Evolutionary conservation across 129 eudicot species (phyloP).

Genomic region (Tanacetum coccineum): DNA sequence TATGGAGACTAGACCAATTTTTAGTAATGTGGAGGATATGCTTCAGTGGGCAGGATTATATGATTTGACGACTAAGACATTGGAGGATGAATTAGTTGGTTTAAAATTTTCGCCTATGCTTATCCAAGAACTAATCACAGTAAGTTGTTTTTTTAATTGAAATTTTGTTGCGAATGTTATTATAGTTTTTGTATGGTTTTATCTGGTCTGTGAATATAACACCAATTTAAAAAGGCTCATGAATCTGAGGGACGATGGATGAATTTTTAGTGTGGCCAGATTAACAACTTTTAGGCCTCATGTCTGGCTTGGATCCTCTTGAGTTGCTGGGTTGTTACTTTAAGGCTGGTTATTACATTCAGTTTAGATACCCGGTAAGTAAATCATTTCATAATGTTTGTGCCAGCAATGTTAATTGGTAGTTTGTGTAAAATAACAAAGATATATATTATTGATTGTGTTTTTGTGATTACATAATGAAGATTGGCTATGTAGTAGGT

Average conservation of each 20-base stretch:
- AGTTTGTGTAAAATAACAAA: neutral
- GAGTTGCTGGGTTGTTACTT: neutral
- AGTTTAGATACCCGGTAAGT: neutral
- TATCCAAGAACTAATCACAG: constrained; percentile 83
- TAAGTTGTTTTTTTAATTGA: constrained; percentile 28
- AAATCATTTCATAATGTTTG: neutral
- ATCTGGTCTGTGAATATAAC: neutral
- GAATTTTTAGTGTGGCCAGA: neutral
- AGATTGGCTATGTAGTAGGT: neutral
- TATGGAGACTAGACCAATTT: constrained; percentile 62
- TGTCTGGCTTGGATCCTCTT: neutral
- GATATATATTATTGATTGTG: no score
- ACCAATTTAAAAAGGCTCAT: no score
- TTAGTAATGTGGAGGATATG: constrained; percentile 81
- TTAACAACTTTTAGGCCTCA: neutral
- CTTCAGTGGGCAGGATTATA: constrained; percentile 84
- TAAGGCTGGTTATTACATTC: neutral
- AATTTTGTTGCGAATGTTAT: neutral
- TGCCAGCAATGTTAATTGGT: neutral
- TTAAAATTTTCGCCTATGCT: constrained; percentile 65
- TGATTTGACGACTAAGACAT: constrained; percentile 58
- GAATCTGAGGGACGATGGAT: neutral
- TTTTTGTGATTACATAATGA: neutral
- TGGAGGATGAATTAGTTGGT: constrained; percentile 60
- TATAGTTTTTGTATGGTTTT: neutral